These are phyloP conservation scores for Leccinum idahoense DNA, from an alignment of 1,284 basidiomycete genomes.

Conservation along the genomic window DNA sequence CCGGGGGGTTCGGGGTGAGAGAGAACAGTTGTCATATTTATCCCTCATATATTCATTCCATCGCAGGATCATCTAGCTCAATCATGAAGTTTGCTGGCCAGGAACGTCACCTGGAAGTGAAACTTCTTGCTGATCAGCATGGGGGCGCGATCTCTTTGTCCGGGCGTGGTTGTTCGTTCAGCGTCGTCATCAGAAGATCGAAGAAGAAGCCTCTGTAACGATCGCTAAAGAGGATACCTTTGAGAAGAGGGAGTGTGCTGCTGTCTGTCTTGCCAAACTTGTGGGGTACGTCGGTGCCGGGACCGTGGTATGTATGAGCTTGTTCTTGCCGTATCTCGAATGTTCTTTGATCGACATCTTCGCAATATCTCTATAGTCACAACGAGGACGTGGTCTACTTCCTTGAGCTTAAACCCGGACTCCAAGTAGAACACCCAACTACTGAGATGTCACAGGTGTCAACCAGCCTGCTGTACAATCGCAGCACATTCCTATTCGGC, in stretches of 20 bases:
- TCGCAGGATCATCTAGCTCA: conserved; percentile 88
- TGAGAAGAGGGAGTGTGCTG: conserved; percentile 97
- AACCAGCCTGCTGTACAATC: conserved; percentile 97
- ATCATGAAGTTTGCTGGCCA: conserved; percentile 99
- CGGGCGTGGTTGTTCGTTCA: conserved; percentile 99
- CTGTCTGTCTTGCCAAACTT: conserved; percentile 94
- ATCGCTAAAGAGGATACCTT: conserved; percentile 90
- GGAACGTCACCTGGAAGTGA: conserved; percentile 97
- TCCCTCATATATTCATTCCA: conserved; percentile 12
- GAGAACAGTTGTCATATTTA: conserved; percentile 9
- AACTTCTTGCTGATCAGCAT: conserved; percentile 98
- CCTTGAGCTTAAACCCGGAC: conserved; percentile 98
- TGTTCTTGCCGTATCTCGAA: background rate
- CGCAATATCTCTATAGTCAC: conserved; percentile 88
- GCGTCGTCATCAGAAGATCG: conserved; percentile 99
- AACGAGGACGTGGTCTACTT: conserved; percentile 94
- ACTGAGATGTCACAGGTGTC: conserved; percentile 99
- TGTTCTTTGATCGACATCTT: conserved; percentile 8
- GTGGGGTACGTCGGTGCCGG: conserved; percentile 85
- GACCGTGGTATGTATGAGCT: conserved; percentile 86
- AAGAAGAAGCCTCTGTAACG: conserved; percentile 98
- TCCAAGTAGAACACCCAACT: conserved; percentile 99
- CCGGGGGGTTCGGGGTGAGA: conserved; percentile 89
- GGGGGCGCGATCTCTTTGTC: conserved; percentile 99
- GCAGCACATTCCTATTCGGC: conserved; percentile 59